Base-by-base conservation (phyloP, 306 rosid species). In the Vigna trinervia region DNA sequence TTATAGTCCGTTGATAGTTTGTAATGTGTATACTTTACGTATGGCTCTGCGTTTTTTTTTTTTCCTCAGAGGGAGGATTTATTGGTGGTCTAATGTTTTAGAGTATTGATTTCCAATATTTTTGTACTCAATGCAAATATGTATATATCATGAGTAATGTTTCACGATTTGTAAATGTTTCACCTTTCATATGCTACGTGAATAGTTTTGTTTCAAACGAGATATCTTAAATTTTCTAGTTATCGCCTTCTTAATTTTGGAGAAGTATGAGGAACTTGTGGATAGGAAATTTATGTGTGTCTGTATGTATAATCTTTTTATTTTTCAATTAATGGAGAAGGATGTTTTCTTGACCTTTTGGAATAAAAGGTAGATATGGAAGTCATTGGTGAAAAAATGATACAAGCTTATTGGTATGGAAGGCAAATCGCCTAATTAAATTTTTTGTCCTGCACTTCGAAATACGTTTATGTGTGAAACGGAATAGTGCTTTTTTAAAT, bases 1-100 rank as follows among this genome's bases (percentile, higher is more conserved):
- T 59, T 73, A 32, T 5, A 46, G 34, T 59, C 53, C 52, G 78
- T 73, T 15, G 48, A 73, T 69, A 34, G 19, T 47, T 78, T 73
- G 70, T 15, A 56, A 64, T 53, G 17, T 36, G 1, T 38, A 28
- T 23, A 38, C 38, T 59, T 36, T 58, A 2, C 28, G 66, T 39
- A 67, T 38, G 43, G 48, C 2, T 41, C 22, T 22, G n/a, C 47
- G 45, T 53, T 66, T 65, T 62, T 8, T 23, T 23, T 62, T 28
- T 32, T 71, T 46, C 32, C 71, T 41, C 51, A 14, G 56, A 59
- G 19, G 14, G 12, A 51, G 1, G 17, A 22, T 77, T 60, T 64
- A 5, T 48, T 12, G 48, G 8, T 65, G 14, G 50, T 48, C 19
- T 22, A 12, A 61, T 60, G 46, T 67, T 69, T 52, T 26, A 26